These are phyloP conservation scores for Daldinia loculata DNA, from an alignment of 495 filamentous ascomycete genomes.

Conservation along the genomic window DNA sequence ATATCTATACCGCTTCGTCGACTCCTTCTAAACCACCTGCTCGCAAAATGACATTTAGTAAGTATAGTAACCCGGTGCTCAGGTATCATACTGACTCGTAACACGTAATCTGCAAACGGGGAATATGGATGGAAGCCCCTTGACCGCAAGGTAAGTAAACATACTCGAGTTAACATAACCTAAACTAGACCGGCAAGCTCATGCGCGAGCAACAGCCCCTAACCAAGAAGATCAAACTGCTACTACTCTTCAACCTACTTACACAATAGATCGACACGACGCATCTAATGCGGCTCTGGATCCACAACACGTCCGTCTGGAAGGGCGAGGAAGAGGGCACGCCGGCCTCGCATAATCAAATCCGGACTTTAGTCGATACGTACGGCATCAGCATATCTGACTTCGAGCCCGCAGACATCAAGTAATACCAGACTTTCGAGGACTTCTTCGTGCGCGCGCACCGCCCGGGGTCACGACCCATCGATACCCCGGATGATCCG, in stretches of 20 bases:
- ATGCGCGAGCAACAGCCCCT: constrained; percentile 51
- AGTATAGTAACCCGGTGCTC: background rate
- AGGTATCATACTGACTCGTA: background rate
- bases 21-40: constrained; percentile 12
- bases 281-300: constrained; percentile 47
- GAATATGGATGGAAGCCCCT: constrained; percentile 51
- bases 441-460: constrained; percentile 59
- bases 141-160: constrained; percentile 34
- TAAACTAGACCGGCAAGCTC: constrained; percentile 44
- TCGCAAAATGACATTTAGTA: constrained; percentile 12
- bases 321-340: constrained; percentile 15
- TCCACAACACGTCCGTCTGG: constrained; percentile 43
- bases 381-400: constrained; percentile 52
- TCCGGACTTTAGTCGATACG: constrained; percentile 49
- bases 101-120: constrained; percentile 34
- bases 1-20: background rate
- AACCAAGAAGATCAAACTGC: constrained; percentile 54
- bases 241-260: constrained; percentile 54
- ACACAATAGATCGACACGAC: constrained; percentile 53
- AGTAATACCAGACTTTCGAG: constrained; percentile 51
- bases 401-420: constrained; percentile 50
- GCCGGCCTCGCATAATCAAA: constrained; percentile 33
- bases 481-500: constrained; percentile 46
- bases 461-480: constrained; percentile 48
- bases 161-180: background rate